A percentile compares a stretch with the other conserved stretches of the same genome.
phyloP scores from a whole-genome alignment of 441 rosid species.

The Pelargonium myrrhifolium region DNA sequence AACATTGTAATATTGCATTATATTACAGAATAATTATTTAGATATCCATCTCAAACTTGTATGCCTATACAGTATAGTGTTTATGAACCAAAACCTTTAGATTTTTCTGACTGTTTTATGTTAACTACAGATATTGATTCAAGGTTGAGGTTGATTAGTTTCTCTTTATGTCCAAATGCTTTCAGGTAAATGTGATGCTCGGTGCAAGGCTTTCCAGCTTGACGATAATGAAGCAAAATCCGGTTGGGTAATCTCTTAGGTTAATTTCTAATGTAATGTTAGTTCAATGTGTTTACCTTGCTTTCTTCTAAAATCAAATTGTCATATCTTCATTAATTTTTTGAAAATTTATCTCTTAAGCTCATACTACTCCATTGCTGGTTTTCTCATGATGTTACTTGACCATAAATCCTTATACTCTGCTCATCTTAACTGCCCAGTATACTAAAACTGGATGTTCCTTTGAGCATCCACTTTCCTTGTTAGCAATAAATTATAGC shows the following conservation, averaged over 20 bases:
- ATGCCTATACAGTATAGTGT: background rate
- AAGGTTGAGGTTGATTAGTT: background rate
- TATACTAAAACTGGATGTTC: background rate
- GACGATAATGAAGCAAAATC: conserved; percentile 63
- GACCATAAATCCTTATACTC: background rate
- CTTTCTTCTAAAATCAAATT: background rate
- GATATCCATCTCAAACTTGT: background rate
- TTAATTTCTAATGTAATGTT: conserved; percentile 21
- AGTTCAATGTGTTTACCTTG: conserved; percentile 6
- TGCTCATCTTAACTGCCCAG: background rate
- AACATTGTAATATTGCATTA: background rate
- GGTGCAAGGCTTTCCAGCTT: conserved; percentile 85
- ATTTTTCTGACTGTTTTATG: background rate
- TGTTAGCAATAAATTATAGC: background rate
- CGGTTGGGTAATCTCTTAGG: conserved; percentile 54
- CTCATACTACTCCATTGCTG: background rate
- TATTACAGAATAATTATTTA: background rate
- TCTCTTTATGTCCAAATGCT: background rate
- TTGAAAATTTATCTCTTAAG: background rate
- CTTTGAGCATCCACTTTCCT: background rate
- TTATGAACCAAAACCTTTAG: background rate
- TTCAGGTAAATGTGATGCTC: conserved; percentile 47
- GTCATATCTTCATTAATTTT: conserved; percentile 3
- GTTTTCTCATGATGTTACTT: background rate
- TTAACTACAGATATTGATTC: background rate